phyloP scores from a whole-genome alignment of 2,329 filamentous ascomycete genomes.

The Stachybotrys echinatus region DNA sequence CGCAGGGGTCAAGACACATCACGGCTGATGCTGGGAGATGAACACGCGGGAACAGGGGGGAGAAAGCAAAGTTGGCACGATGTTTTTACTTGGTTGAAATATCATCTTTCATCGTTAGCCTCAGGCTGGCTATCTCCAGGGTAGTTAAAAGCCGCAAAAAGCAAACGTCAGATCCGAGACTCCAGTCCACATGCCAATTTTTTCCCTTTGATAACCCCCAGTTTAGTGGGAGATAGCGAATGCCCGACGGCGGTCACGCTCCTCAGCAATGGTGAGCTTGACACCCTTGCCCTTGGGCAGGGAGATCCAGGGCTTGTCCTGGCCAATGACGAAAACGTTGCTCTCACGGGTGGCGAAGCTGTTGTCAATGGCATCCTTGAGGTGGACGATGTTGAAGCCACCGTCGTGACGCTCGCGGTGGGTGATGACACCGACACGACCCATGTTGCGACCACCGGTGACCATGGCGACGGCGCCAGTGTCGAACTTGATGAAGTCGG shows the following conservation, averaged over 20 bases:
- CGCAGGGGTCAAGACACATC: too few species aligned
- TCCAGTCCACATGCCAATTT: slow-evolving; percentile 32
- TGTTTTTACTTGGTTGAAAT: slow-evolving; percentile 21
- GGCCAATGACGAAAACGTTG: slow-evolving; percentile 99
- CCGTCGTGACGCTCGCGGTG: slow-evolving; percentile 99
- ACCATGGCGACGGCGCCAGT: slow-evolving; percentile 97
- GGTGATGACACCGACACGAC: slow-evolving; percentile 99
- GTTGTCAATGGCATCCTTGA: slow-evolving; percentile 99
- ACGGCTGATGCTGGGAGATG: too few species aligned
- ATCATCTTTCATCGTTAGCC: slow-evolving; percentile 31
- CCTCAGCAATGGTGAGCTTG: slow-evolving; percentile 98
- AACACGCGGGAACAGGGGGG: background rate
- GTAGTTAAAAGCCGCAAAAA: slow-evolving; percentile 21
- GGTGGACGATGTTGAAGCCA: slow-evolving; percentile 99
- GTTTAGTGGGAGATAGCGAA: slow-evolving; percentile 46
- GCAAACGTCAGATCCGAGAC: slow-evolving; percentile 35
- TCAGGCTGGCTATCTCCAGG: slow-evolving; percentile 28
- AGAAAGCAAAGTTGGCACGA: background rate
- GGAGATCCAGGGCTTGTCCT: slow-evolving; percentile 98
- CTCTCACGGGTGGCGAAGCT: slow-evolving; percentile 97
- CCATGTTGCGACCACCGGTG: slow-evolving; percentile 99
- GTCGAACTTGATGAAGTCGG: slow-evolving; percentile 98
- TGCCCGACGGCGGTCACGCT: slow-evolving; percentile 95
- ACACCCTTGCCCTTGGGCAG: slow-evolving; percentile 99
- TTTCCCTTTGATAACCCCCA: slow-evolving; percentile 9